Evolutionary conservation across 768 basidiomycete genomes (phyloP).

Genomic region (Rhodotorula sphaerocarpa): DNA sequence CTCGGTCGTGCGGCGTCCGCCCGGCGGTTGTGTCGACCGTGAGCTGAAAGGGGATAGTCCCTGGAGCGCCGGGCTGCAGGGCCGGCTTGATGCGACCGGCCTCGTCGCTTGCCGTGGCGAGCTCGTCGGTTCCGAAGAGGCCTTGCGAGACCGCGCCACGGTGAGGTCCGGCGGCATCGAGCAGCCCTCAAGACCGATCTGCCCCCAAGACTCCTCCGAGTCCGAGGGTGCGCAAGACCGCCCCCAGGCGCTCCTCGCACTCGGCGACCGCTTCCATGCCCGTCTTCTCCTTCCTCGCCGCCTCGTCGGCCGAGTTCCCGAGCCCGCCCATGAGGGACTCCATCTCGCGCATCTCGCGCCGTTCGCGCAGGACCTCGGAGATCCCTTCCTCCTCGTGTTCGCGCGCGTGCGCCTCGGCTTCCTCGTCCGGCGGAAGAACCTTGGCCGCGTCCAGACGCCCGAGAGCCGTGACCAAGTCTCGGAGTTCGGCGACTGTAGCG

Average conservation of each 20-base stretch:
- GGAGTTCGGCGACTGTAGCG: constrained; percentile 24
- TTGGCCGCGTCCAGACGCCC: constrained; percentile 59
- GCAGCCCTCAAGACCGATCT: constrained; percentile 1
- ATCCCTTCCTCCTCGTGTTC: constrained; percentile 40
- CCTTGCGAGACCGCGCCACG: too few species aligned
- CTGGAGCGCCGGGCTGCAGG: too few species aligned
- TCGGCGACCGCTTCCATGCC: constrained; percentile 11
- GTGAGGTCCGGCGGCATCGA: too few species aligned
- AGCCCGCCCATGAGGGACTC: constrained; percentile 26
- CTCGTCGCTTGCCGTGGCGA: too few species aligned
- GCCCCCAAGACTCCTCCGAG: constrained; percentile 14
- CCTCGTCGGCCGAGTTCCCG: not conserved
- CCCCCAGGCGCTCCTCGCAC: constrained; percentile 8
- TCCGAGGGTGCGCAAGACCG: constrained; percentile 16
- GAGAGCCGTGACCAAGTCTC: constrained; percentile 55
- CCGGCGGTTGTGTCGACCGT: too few species aligned
- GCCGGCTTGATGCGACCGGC: too few species aligned
- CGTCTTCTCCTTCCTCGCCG: not conserved
- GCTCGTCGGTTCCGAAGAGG: too few species aligned
- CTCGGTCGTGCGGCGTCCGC: too few species aligned
- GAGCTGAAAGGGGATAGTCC: too few species aligned
- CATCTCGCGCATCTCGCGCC: constrained; percentile 33
- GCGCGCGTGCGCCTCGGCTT: constrained; percentile 66
- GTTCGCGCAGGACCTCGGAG: constrained; percentile 23
- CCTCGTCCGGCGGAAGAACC: constrained; percentile 63